Base-by-base conservation (phyloP, 176 grass and related monocot species). In the Rhynchospora pubera region DNA sequence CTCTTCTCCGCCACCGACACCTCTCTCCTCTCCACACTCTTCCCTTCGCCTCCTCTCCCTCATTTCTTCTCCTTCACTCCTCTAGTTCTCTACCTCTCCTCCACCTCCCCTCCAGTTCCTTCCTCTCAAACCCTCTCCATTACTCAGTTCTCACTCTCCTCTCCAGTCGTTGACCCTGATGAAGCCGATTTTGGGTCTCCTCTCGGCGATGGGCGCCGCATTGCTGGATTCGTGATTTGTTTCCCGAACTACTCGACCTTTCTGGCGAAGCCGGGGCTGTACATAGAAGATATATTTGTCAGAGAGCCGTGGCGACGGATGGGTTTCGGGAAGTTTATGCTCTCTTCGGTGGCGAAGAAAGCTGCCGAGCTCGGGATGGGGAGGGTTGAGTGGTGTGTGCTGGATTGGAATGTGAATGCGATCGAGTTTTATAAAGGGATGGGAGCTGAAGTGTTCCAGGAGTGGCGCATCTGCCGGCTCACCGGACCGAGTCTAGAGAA, bases 381-480 rank as follows among this genome's bases (percentile, higher is more conserved):
- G 9, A 80, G 90, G 5, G 92, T 98, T 7, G 96, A 98, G 82
- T 98, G 96, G 92, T 88, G 84, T 84, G 92, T 98, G 23, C 89
- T 94, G 52, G 90, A 98, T 66, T 95, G 96, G 96, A 98, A 98
- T 83, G 65, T 72, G 57, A 93, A 93, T 86, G 90, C 96, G 42
- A 94, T 98, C 55, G 83, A 91, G 44, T 98, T 98, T 83, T 98
- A 98, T 48, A 86, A 93, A 62, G 88, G 55, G 30, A 98, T 98
- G 92, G 95, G 95, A 26, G 95, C 95, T 2, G 88, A 98, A 39
- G 96, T 98, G 72, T 74, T 98, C 80, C 91, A 84, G 14, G 82
- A 91, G 92, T 98, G 90, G 92, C 87, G 58, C 83, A 98, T 94
- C 87, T 98, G 92, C 85, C 78, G 92, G 12, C 90, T 98, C 62